These are phyloP conservation scores for Inga laurina DNA, from an alignment of 306 rosid species.

Conservation along the genomic window DNA sequence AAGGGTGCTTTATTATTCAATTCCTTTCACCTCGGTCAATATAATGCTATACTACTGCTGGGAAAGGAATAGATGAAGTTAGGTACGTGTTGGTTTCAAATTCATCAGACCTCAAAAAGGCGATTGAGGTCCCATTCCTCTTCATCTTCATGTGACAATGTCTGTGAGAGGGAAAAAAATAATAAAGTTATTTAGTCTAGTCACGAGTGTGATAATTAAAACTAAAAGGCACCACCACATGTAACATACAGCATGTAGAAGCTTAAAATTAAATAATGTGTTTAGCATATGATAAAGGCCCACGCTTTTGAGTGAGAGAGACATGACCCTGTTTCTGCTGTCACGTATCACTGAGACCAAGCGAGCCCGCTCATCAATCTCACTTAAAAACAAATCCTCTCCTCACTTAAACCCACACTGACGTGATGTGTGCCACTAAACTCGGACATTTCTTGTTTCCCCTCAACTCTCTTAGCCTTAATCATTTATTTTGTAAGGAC, in stretches of 20 bases:
- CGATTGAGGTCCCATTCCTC: conserved; percentile 30
- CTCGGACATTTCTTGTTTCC: neutral
- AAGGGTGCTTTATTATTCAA: neutral
- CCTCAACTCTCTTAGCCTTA: neutral
- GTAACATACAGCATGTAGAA: neutral
- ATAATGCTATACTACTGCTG: neutral
- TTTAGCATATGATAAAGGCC: neutral
- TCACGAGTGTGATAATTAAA: neutral
- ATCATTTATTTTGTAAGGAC: neutral
- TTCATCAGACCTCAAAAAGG: neutral
- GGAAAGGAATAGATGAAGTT: neutral
- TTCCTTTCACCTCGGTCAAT: neutral
- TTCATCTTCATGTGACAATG: conserved; percentile 9
- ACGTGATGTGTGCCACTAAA: neutral
- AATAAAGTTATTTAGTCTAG: conserved; percentile 26
- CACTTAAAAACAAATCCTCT: neutral
- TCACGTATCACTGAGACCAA: neutral
- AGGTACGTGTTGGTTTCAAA: neutral
- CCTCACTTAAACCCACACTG: neutral
- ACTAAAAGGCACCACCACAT: neutral
- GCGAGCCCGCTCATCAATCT: too few relatives aligned
- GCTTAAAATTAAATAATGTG: neutral
- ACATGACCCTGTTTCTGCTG: conserved; percentile 36
- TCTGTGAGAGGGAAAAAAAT: neutral
- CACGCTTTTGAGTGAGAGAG: conserved; percentile 25